Evolutionary conservation across 441 rosid species (phyloP).

Genomic region (Syzygium syzygioides): DNA sequence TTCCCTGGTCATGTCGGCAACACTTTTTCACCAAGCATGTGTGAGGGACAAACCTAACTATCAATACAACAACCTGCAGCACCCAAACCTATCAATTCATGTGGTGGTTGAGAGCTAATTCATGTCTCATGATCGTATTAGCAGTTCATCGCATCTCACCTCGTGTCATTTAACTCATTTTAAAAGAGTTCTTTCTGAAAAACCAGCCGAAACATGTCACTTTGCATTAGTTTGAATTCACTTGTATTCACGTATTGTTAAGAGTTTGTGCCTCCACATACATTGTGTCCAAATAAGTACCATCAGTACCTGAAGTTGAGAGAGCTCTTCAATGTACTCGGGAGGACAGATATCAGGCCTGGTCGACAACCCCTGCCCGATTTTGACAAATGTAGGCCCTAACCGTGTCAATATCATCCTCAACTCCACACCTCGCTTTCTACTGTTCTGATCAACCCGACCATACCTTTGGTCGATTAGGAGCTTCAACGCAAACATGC

Average conservation of each 20-base stretch:
- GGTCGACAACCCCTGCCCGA: slow-evolving; percentile 94
- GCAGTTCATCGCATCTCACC: background rate
- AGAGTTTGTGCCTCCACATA: background rate
- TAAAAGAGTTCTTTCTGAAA: background rate
- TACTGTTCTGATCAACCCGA: slow-evolving; percentile 54
- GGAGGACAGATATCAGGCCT: slow-evolving; percentile 96
- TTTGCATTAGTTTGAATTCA: background rate
- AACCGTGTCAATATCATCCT: slow-evolving; percentile 62
- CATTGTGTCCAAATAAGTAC: background rate
- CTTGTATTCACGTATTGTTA: background rate
- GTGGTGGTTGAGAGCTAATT: background rate
- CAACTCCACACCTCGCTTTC: slow-evolving; percentile 57
- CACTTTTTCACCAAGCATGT: background rate
- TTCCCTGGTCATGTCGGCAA: background rate
- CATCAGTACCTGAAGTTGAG: slow-evolving; percentile 77
- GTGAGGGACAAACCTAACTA: background rate
- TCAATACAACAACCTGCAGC: background rate
- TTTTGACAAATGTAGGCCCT: slow-evolving; percentile 91
- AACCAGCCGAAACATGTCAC: background rate
- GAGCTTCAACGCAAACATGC: slow-evolving; percentile 59
- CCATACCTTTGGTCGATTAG: slow-evolving; percentile 65
- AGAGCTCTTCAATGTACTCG: slow-evolving; percentile 84
- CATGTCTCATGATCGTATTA: background rate
- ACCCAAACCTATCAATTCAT: background rate
- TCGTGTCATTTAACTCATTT: background rate